Base-by-base conservation (phyloP, 2,329 filamentous ascomycete species). In the Colletotrichum sp. region DNA sequence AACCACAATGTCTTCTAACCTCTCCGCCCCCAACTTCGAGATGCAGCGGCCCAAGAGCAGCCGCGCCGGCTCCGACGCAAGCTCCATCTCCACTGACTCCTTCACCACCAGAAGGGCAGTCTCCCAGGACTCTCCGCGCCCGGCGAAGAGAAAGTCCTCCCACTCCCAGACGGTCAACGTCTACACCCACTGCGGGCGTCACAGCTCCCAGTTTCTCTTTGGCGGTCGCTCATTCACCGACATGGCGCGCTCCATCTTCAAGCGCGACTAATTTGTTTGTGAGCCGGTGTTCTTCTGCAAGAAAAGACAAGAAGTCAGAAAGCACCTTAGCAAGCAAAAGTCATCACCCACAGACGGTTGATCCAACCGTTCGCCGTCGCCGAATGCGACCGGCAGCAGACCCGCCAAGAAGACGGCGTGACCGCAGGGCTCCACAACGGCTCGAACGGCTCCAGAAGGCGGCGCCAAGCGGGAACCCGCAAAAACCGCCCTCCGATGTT, bases 171-270 rank as follows among this genome's bases (percentile, higher is more conserved):
- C 84, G 10, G 85, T 87, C 77, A 91, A 91, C 76, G 85, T 87
- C 56, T 86, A 90, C 81, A 90, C 89, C 43, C 88, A 89, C 73
- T 91, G 89, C 76, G 89, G 89, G 16, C 85, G 89, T 16, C 89
- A 91, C 80, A 88, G 88, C 52, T 86, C 90, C 77, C 88, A 90
- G 78, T 89, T 86, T 74, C 82, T 91, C 16, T 89, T 91, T 75
- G 83, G 87, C 38, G 89, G 89, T 2, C 86, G 86, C 56, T 88
- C 86, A 3, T 79, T 89, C 26, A 80, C 84, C 9, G 86, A 87
- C 59, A 80, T 89, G 38, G 86, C 86, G 77, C 85, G 85, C 61
- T 81, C 84, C 18, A 78, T 88, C 62, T 84, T 85, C 56, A 85
- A 82, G 79, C 64, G 75, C 43, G 64, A 77, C 56, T 74, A 68